Evolutionary conservation across 495 filamentous ascomycete genomes (phyloP), one percentile per base, ranked within the genome.

Genomic region (Podospora tetraspora): DNA sequence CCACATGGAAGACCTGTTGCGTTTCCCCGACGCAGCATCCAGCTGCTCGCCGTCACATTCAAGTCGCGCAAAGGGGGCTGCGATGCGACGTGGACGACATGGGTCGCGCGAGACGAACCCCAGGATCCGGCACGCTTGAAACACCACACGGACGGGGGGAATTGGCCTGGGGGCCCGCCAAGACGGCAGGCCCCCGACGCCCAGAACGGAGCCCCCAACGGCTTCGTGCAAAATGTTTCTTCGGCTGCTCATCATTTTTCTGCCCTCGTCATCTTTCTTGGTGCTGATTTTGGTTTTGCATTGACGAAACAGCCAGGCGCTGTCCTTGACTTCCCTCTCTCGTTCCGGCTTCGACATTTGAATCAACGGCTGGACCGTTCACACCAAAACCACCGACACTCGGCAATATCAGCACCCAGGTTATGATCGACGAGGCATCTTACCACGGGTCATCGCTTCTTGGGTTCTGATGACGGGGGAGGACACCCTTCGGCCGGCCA

Each of bases 81-180:
- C 19, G 37, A n/a, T 52, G 37, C 37, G 43, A 52, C 43, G 43
- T 52, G 19, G 43, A 8, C 37, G 43, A 52, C 43, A 52, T n/a
- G 43, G 43, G 43, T 52, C 16, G 43, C 16, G 43, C 19, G 43
- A n/a, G 13, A 8, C n/a, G 43, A n/a, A 52, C 59, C 59, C 59
- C 16, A 29, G 59, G 27, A 60, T 19, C 27, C 21, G 59, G 59
- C 23, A 29, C 59, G 59, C 59, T 25, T 60, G 59, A 60, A 60
- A 60, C 59, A 60, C 59, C 59, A 29, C 59, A 60, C 59, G 27
- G 59, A 60, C 59, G 43, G 43, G 43, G 43, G 43, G 43, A n/a
- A 60, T 59, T 29, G 13, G 23, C 58, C 59, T 52, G 19, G 43
- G 43, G 37, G 7, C 10, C 24, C 59, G 59, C 59, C 59, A 60